phyloP scores from a whole-genome alignment of 345 rosid species.

The Citropsis articulata region DNA sequence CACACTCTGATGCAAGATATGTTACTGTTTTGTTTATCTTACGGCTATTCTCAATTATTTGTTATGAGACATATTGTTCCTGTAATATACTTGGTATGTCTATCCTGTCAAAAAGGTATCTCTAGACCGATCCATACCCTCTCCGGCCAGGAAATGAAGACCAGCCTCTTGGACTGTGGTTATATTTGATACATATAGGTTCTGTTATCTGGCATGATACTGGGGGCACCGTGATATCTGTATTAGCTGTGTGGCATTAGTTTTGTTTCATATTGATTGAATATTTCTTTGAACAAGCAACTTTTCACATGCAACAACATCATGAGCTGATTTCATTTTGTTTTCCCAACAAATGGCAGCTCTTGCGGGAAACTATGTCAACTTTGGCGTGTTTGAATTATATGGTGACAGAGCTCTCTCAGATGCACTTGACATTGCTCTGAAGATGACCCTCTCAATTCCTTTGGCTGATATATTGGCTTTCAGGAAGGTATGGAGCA shows the following conservation, averaged over 20 bases:
- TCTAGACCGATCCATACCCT: neutral
- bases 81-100: neutral
- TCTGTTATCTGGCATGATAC: neutral
- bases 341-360: constrained; percentile 51
- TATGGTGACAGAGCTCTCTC: constrained; percentile 98
- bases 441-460: constrained; percentile 88
- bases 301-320: neutral
- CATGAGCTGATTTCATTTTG: constrained; percentile 7
- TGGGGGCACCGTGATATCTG: neutral
- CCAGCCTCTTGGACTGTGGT: neutral
- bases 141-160: neutral
- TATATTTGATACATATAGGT: neutral
- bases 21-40: neutral
- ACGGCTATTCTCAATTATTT: too few relatives aligned
- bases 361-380: constrained; percentile 88
- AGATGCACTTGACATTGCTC: constrained; percentile 85
- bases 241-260: neutral
- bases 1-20: neutral
- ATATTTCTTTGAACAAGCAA: neutral
- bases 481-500: constrained; percentile 69
- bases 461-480: constrained; percentile 94
- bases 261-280: neutral
- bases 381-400: constrained; percentile 95
- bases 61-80: too few relatives aligned
- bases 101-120: too few relatives aligned